Percentiles rank a stretch among this genome's conserved stretches.
phyloP scores from a whole-genome alignment of 139 green algal genomes.

The Auxenochlorella pyrenoidosa region DNA sequence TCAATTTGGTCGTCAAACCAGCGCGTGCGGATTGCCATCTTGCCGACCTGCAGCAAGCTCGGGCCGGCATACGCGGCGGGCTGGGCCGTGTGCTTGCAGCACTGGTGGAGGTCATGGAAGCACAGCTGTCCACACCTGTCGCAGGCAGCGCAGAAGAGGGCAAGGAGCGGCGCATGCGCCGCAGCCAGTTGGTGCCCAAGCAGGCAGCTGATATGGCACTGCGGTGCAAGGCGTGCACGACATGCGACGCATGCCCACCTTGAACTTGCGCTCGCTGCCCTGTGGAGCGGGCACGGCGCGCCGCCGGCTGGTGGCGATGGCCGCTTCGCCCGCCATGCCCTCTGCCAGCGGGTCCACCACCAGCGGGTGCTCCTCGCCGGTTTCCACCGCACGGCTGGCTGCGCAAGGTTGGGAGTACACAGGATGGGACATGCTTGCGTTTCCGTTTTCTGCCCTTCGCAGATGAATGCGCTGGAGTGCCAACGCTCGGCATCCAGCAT shows the following conservation, averaged over 20 bases:
- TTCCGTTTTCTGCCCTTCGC: too few relatives aligned
- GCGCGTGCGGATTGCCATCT: slow-evolving; percentile 46
- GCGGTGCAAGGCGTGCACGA: too few relatives aligned
- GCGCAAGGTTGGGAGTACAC: background rate
- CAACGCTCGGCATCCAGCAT: too few relatives aligned
- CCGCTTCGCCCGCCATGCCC: slow-evolving; percentile 24
- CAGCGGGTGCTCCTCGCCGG: slow-evolving; percentile 25
- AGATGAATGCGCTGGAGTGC: too few relatives aligned
- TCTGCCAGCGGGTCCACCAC: slow-evolving; percentile 40
- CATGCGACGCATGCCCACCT: background rate
- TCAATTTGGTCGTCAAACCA: slow-evolving; percentile 52
- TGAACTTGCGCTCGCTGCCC: slow-evolving; percentile 4
- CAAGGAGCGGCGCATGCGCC: background rate
- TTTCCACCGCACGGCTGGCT: slow-evolving; percentile 46
- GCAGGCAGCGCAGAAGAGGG: background rate
- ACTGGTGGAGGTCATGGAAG: too few relatives aligned
- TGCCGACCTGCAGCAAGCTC: background rate
- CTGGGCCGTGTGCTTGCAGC: too few relatives aligned
- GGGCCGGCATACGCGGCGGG: background rate
- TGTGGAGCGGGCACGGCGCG: background rate
- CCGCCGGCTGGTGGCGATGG: background rate
- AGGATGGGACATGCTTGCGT: too few relatives aligned
- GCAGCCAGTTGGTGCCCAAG: background rate
- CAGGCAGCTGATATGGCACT: too few relatives aligned
- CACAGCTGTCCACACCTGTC: too few relatives aligned